Percentiles rank a stretch among this genome's conserved stretches.
Conservation (phyloP, 2,329 filamentous ascomycete genomes). For the Alternaria sp. region DNA sequence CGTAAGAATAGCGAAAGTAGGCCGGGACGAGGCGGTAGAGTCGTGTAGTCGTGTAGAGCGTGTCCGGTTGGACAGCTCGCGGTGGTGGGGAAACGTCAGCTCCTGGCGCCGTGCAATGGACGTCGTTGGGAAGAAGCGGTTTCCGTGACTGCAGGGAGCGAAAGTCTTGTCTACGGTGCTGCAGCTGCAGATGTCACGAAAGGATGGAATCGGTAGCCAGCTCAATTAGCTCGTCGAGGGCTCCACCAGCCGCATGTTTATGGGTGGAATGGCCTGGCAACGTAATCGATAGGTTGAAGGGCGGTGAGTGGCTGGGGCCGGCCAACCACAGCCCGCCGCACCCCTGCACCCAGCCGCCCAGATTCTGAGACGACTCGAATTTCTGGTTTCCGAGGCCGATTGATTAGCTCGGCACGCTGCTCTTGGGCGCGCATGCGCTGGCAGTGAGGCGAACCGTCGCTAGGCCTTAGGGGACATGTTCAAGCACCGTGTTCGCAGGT, state of each 20-base stretch:
- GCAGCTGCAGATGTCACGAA: slow-evolving; percentile 22
- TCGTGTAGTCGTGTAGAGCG: slow-evolving; percentile 26
- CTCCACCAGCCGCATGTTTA: slow-evolving; percentile 26
- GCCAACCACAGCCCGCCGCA: slow-evolving; percentile 23
- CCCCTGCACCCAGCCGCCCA: slow-evolving; percentile 21
- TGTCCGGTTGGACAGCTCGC: slow-evolving; percentile 43
- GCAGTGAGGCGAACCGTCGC: slow-evolving; percentile 11
- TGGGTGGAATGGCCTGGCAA: slow-evolving; percentile 32
- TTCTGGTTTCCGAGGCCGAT: slow-evolving; percentile 11
- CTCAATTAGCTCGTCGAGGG: slow-evolving; percentile 28
- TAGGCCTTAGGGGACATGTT: not conserved
- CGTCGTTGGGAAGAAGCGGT: slow-evolving; percentile 8
- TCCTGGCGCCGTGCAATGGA: slow-evolving; percentile 28
- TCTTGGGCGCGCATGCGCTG: slow-evolving; percentile 15
- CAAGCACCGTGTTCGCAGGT: not conserved
- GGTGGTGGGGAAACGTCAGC: slow-evolving; percentile 28
- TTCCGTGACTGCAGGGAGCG: slow-evolving; percentile 7
- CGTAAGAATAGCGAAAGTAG: slow-evolving; percentile 26
- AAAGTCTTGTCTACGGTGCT: not conserved
- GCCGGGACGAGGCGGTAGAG: slow-evolving; percentile 22
- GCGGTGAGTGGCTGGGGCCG: slow-evolving; percentile 24
- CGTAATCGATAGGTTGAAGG: slow-evolving; percentile 27
- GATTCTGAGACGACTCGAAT: slow-evolving; percentile 2
- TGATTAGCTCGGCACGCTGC: slow-evolving; percentile 1
- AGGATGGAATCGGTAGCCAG: slow-evolving; percentile 28